These are phyloP conservation scores for Psilocybe sp. DNA, from an alignment of 768 basidiomycete genomes.

Conservation along the genomic window DNA sequence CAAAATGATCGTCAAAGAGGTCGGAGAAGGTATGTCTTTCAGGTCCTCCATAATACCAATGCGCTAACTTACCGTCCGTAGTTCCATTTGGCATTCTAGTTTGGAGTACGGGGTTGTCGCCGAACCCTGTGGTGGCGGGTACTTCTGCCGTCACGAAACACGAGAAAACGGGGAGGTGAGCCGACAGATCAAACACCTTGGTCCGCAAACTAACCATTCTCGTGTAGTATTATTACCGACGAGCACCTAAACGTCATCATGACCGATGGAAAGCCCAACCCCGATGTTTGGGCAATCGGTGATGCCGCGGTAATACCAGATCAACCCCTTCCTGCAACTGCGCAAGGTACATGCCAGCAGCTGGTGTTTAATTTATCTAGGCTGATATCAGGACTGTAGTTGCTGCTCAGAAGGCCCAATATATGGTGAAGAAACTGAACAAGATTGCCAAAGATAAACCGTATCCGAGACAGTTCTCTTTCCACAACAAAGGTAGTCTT, in stretches of 20 bases:
- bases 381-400: slow-evolving; percentile 37
- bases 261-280: slow-evolving; percentile 49
- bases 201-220: neutral
- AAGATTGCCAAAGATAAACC: slow-evolving; percentile 49
- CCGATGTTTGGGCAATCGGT: slow-evolving; percentile 80
- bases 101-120: slow-evolving; percentile 84
- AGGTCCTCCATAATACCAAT: slow-evolving; percentile 3
- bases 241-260: slow-evolving; percentile 60
- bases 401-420: slow-evolving; percentile 74
- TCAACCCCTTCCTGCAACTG: slow-evolving; percentile 73
- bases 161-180: slow-evolving; percentile 51
- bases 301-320: slow-evolving; percentile 66
- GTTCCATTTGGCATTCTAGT: slow-evolving; percentile 82
- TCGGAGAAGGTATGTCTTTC: slow-evolving; percentile 54
- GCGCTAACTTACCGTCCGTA: slow-evolving; percentile 20
- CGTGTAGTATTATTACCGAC: slow-evolving; percentile 39
- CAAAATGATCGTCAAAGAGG: slow-evolving; percentile 66
- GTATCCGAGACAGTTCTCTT: slow-evolving; percentile 55
- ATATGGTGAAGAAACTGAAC: slow-evolving; percentile 66
- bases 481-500: slow-evolving; percentile 70
- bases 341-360: slow-evolving; percentile 54
- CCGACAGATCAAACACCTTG: neutral
- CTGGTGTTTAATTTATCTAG: neutral
- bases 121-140: slow-evolving; percentile 72
- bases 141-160: slow-evolving; percentile 63